A percentile compares a stretch with the other conserved stretches of the same genome.
phyloP scores from a whole-genome alignment of 306 rosid species.

The Cicer chorassanicum region DNA sequence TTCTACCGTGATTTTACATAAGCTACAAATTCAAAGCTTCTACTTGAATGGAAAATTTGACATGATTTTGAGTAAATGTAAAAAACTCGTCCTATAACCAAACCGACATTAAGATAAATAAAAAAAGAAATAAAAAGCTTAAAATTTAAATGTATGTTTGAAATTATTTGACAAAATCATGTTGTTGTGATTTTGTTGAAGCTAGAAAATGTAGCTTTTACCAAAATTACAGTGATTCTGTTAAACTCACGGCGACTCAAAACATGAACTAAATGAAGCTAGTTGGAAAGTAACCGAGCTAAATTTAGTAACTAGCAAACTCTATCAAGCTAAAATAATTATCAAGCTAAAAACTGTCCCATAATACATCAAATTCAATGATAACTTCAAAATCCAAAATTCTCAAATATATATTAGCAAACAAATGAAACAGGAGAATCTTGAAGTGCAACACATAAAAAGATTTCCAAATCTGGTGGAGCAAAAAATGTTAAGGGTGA shows the following conservation, averaged over 20 bases:
- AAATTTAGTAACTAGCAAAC: conserved; percentile 48
- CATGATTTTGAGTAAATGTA: too few relatives aligned
- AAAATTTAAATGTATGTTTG: neutral
- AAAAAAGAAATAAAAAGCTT: neutral
- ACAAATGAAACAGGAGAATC: conserved; percentile 64
- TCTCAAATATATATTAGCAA: conserved; percentile 33
- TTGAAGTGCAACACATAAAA: conserved; percentile 60
- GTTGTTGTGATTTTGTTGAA: too few relatives aligned
- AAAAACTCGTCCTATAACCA: too few relatives aligned
- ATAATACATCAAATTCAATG: conserved; percentile 31
- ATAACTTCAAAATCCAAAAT: conserved; percentile 25
- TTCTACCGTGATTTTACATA: too few relatives aligned
- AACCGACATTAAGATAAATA: neutral
- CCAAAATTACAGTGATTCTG: too few relatives aligned
- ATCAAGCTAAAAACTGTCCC: conserved; percentile 46
- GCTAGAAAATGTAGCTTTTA: too few relatives aligned
- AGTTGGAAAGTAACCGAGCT: conserved; percentile 42
- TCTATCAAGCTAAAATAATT: conserved; percentile 50
- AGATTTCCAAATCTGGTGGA: conserved; percentile 76
- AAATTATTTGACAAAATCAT: too few relatives aligned
- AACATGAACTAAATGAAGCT: conserved; percentile 38
- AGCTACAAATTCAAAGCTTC: too few relatives aligned
- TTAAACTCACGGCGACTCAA: too few relatives aligned
- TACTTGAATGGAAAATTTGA: too few relatives aligned
- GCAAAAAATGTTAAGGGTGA: conserved; percentile 68